Conservation (phyloP, 2,329 filamentous ascomycete species). For the Penicillium sp. region DNA sequence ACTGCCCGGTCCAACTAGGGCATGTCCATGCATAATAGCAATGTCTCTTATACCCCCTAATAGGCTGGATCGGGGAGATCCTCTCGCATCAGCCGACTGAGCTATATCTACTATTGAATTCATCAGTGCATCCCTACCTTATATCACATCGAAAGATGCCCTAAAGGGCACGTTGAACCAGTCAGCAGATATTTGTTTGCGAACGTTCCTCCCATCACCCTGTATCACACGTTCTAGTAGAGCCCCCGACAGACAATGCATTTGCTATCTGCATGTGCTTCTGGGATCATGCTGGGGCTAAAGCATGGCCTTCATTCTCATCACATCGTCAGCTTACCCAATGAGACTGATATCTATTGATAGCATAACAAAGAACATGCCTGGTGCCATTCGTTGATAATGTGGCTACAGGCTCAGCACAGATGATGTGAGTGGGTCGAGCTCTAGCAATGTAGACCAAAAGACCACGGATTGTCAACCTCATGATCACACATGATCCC, state of each 20-base stretch:
- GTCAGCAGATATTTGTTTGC: neutral
- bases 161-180: neutral
- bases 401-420: neutral
- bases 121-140: neutral
- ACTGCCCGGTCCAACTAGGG: neutral
- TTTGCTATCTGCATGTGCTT: conserved; percentile 1
- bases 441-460: neutral
- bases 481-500: neutral
- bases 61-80: conserved; percentile 1
- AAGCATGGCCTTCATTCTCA: neutral
- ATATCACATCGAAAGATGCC: neutral
- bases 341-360: conserved; percentile 1
- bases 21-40: conserved; percentile 7
- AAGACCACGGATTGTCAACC: neutral
- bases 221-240: conserved; percentile 5
- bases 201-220: neutral
- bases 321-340: conserved; percentile 16
- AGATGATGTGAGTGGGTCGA: neutral
- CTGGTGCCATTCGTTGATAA: neutral
- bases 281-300: neutral
- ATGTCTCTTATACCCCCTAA: neutral
- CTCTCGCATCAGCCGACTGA: neutral
- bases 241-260: neutral
- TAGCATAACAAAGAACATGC: neutral
- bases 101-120: neutral